Percentiles rank a stretch among this genome's conserved stretches.
These are phyloP conservation scores for Crithidia sp. DNA, from an alignment of 208 protist genomes.

Conservation along the genomic window DNA sequence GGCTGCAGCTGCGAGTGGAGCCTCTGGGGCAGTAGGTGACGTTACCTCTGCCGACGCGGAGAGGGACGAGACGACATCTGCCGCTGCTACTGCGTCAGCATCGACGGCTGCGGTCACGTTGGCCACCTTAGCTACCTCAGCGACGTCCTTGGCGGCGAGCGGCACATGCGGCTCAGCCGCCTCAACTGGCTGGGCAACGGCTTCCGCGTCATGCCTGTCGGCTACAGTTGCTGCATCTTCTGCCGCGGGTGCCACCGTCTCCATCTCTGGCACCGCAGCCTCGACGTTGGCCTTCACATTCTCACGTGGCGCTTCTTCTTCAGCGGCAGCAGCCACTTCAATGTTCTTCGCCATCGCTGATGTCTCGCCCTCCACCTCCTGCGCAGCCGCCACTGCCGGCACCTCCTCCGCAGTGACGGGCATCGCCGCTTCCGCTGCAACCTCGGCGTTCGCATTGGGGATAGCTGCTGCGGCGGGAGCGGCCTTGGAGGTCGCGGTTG, in stretches of 20 bases:
- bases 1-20: neutral
- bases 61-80: neutral
- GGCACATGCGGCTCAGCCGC: too few relatives aligned
- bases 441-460: too few relatives aligned
- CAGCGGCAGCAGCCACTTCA: too few relatives aligned
- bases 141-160: neutral
- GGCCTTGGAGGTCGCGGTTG: neutral
- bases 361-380: too few relatives aligned
- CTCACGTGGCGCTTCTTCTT: too few relatives aligned
- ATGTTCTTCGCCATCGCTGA: too few relatives aligned
- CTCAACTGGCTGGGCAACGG: neutral
- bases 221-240: constrained; percentile 22
- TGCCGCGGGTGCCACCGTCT: constrained; percentile 10
- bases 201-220: constrained; percentile 10
- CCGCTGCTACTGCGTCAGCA: neutral
- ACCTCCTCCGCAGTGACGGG: too few relatives aligned
- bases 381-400: neutral
- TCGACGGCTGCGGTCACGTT: neutral
- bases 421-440: neutral
- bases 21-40: neutral
- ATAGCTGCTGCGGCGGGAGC: too few relatives aligned
- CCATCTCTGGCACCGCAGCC: constrained; percentile 16
- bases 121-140: too few relatives aligned
- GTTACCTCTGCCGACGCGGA: neutral
- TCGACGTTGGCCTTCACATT: constrained; percentile 15